Base-by-base conservation (phyloP, 768 basidiomycete genomes). In the Psilocybe subaeruginosa region DNA sequence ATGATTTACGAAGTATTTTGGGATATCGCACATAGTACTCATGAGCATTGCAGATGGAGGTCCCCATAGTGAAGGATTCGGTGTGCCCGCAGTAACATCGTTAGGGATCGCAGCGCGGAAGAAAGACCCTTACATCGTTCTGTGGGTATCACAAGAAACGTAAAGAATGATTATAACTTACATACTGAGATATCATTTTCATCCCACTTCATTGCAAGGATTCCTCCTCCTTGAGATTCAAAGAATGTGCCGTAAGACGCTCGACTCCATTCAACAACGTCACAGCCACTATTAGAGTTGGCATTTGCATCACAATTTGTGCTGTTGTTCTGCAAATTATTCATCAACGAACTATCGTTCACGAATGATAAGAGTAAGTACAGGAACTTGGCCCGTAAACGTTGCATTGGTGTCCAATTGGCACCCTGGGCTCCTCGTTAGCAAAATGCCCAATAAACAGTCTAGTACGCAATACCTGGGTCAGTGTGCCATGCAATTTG, bases 201-300 rank as follows among this genome's bases (percentile, higher is more conserved):
- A 68, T 95, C 91, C 94, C 94, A 95, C 65, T 91, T 89, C 91
- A 93, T 93, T 1, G 88, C 93, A 67, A 93, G 90, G 2, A 94
- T 87, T 3, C 94, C 94, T 9, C 94, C 94, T 12, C 90, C 86
- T 69, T 85, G 86, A 1, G 82, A 80, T 64, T 95, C 93, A 69
- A 95, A 95, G 59, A 83, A 84, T 37, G 89, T 86, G 0, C 93
- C 94, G 72, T 92, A 96, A 0, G 94, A 95, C 2, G 90, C 87
- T 16, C 80, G 79, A 67, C 92, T 94, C 86, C 86, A 87, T 69
- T 95, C 92, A 0, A 80, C 83, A 62, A 94, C 78, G 37, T 87
- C 89, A 62, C 94, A 95, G 4, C 94, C 94, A 37, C 85, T 79
- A 67, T 91, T 91, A 23, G 73, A 70, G 61, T 84, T 78, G 31